Conservation (phyloP, 441 rosid genomes). For the Gossypium gossypioides region DNA sequence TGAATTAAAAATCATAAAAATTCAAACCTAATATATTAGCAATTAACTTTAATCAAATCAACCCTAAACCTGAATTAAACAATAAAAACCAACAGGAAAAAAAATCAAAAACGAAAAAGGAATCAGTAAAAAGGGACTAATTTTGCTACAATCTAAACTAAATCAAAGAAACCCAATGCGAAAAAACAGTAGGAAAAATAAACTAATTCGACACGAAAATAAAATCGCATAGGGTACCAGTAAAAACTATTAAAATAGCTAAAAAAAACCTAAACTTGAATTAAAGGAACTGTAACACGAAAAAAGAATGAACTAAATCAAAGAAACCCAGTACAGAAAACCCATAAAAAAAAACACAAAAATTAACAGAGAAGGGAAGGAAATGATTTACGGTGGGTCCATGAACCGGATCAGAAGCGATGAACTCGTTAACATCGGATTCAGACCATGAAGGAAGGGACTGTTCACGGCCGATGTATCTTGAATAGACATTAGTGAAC, state of each 20-base stretch:
- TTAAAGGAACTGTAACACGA: no score
- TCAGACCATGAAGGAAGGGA: conserved; percentile 75
- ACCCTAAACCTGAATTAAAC: neutral
- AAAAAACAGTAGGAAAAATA: neutral
- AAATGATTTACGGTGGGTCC: conserved; percentile 60
- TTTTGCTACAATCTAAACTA: neutral
- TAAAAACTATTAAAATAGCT: no score
- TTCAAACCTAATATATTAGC: no score
- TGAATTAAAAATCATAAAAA: no score
- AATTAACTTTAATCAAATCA: no score
- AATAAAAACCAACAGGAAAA: neutral
- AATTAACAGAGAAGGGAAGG: no score
- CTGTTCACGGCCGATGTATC: conserved; percentile 41
- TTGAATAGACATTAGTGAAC: conserved; percentile 44
- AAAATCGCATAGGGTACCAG: no score
- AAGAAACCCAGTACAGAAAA: neutral
- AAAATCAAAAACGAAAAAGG: neutral
- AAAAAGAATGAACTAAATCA: neutral
- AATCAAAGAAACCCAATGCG: neutral
- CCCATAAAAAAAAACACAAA: neutral
- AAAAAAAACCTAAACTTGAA: no score
- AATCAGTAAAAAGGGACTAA: neutral
- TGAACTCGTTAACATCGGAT: conserved; percentile 71
- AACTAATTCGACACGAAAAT: no score
- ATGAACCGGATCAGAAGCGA: conserved; percentile 71